phyloP scores from a whole-genome alignment of 1,284 basidiomycete genomes.

The Moesziomyces parantarcticus region DNA sequence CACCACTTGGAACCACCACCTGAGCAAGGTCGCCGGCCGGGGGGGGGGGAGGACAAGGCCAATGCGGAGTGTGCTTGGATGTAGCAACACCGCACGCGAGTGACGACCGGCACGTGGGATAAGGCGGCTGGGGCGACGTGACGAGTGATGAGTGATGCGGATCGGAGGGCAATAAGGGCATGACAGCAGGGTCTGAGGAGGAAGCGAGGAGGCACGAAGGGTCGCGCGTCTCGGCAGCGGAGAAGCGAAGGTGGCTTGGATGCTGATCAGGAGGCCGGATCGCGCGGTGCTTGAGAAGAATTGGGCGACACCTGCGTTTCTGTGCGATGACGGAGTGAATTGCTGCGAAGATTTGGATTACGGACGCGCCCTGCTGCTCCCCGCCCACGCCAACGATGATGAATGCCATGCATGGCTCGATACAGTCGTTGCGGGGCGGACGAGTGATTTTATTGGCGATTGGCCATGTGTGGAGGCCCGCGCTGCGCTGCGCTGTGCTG shows the following conservation, averaged over 20 bases:
- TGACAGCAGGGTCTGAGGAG: not conserved
- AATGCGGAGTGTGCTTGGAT: too few species aligned
- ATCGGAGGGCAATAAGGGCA: slow-evolving; percentile 1
- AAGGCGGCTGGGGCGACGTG: not conserved
- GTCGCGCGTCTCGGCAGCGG: not conserved
- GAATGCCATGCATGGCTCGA: too few species aligned
- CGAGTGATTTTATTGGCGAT: too few species aligned
- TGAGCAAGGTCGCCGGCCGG: too few species aligned
- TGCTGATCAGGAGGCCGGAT: not conserved
- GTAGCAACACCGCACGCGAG: not conserved
- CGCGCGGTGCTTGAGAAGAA: not conserved
- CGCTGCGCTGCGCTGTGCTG: not conserved
- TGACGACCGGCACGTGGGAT: not conserved
- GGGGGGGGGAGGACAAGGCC: too few species aligned
- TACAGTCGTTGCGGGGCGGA: too few species aligned
- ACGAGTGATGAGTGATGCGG: slow-evolving; percentile 7
- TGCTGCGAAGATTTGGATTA: not conserved
- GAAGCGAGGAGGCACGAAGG: not conserved
- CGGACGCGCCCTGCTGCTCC: not conserved
- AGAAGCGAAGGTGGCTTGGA: not conserved
- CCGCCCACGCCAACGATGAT: too few species aligned
- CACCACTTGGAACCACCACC: too few species aligned
- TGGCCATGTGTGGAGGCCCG: not conserved
- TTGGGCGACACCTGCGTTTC: not conserved
- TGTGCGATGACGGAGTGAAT: not conserved